A percentile compares a stretch with the other conserved stretches of the same genome.
Conservation (phyloP, 768 basidiomycete genomes). For the Hypsizygus marmoreus region DNA sequence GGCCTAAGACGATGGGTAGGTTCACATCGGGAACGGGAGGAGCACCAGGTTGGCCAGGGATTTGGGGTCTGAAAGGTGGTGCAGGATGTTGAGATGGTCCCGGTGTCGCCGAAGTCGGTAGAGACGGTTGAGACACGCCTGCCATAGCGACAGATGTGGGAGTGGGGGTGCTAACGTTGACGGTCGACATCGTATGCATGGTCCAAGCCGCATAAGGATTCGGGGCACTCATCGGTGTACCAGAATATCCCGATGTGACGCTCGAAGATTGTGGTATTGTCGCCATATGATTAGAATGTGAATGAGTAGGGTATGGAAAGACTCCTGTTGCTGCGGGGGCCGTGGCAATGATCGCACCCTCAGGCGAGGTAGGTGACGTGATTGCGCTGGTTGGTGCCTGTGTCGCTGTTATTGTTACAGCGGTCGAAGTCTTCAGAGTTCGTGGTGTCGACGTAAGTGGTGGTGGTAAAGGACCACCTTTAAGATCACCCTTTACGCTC, state of each 20-base stretch:
- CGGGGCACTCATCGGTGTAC: conserved; percentile 23
- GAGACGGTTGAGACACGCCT: conserved; percentile 21
- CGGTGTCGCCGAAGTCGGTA: conserved; percentile 25
- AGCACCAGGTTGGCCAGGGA: conserved; percentile 16
- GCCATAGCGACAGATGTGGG: conserved; percentile 31
- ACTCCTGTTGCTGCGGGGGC: conserved; percentile 40
- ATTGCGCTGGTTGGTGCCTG: conserved; percentile 21
- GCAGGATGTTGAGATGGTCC: conserved; percentile 20
- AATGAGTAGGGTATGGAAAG: conserved; percentile 41
- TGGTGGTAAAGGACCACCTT: conserved; percentile 62
- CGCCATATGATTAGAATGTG: conserved; percentile 26
- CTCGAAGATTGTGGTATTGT: conserved; percentile 25
- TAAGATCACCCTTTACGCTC: conserved; percentile 65
- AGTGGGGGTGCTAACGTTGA: conserved; percentile 20
- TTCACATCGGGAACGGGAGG: conserved; percentile 54
- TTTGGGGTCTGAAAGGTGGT: conserved; percentile 24
- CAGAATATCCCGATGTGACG: conserved; percentile 28
- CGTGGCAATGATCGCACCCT: conserved; percentile 20
- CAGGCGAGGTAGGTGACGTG: conserved; percentile 22
- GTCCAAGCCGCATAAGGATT: conserved; percentile 46
- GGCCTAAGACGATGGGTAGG: conserved; percentile 77
- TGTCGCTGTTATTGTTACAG: conserved; percentile 20
- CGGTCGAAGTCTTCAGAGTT: conserved; percentile 40
- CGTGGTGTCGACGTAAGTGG: conserved; percentile 70
- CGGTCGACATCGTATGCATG: conserved; percentile 26